phyloP scores from a whole-genome alignment of 1,139 yeast species.

The Wickerhamomyces sp. region DNA sequence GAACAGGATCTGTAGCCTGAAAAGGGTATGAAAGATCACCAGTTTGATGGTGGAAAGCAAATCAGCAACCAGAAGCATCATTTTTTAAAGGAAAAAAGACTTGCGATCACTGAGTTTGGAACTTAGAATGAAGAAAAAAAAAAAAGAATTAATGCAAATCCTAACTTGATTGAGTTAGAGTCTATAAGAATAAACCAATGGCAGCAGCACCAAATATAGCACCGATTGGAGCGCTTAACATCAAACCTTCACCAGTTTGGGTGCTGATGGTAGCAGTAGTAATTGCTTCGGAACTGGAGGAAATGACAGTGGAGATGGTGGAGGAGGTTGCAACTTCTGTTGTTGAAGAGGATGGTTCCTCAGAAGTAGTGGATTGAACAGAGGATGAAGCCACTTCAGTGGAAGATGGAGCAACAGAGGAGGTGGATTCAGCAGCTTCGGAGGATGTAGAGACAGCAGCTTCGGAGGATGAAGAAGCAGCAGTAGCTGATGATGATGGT shows the following conservation, averaged over 20 bases:
- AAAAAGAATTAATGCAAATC: background rate
- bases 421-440: constrained; percentile 11
- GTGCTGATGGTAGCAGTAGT: constrained; percentile 14
- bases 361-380: constrained; percentile 11
- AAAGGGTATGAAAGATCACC: no score
- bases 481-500: constrained; percentile 24
- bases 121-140: no score
- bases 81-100: no score
- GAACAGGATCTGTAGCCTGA: no score
- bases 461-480: constrained; percentile 17
- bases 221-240: constrained; percentile 27
- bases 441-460: constrained; percentile 9
- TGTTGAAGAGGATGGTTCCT: constrained; percentile 4
- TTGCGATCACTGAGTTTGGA: no score
- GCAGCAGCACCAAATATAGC: constrained; percentile 31
- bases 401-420: constrained; percentile 11
- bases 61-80: no score
- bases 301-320: constrained; percentile 9
- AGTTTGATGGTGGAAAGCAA: no score
- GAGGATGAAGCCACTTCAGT: constrained; percentile 12
- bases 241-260: constrained; percentile 27
- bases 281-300: constrained; percentile 15
- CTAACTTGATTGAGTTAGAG: no score
- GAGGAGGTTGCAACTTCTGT: constrained; percentile 12
- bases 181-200: constrained; percentile 16